Base-by-base conservation (phyloP, 2,329 filamentous ascomycete species). In the Pseudofabraea citricarpa region DNA sequence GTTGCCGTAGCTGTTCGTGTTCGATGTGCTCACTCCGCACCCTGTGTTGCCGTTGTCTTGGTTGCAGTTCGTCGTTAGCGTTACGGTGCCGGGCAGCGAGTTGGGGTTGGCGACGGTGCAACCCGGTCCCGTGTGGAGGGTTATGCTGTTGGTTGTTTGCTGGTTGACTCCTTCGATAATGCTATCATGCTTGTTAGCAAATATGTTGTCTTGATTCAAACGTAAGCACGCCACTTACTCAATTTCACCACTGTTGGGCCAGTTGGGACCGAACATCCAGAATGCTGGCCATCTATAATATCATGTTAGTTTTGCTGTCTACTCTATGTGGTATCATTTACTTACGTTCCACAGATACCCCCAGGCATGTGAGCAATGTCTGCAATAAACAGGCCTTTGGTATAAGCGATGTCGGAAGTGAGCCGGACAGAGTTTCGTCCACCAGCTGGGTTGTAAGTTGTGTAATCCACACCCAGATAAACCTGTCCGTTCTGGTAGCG, bases 291-390 rank as follows among this genome's bases (percentile, higher is more conserved):
- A 89, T 18, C 79, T 73, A 18, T n/a, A 6, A 21, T 10, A 23
- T 9, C 5, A 15, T 3, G 29, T 32, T 15, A 32, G 29, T 4
- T 12, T 9, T 15, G 8, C 6, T 32, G n/a, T 7, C 4, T 32
- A 15, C 19, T 4, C 8, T 4, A 32, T 9, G 8, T 4, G n/a
- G 8, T 27, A 7, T 12, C 5, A 13, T 5, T 5, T 22, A 37
- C 35, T 37, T 22, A 37, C 35, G 21, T 22, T 12, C 85, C 86
- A 52, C 86, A 90, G 40, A 77, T 69, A 2, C 80, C 79, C 72
- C 73, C 53, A 3, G 86, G 84, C 83, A 90, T 89, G 53, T 90
- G 85, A 15, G 71, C 70, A 40, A 89, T 75, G 59, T 90, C 85
- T 18, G 84, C 71, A 39, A 90, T 80, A 53, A 89, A 79, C 8